Conservation (phyloP, 495 filamentous ascomycete genomes). For the Xylaria curta region DNA sequence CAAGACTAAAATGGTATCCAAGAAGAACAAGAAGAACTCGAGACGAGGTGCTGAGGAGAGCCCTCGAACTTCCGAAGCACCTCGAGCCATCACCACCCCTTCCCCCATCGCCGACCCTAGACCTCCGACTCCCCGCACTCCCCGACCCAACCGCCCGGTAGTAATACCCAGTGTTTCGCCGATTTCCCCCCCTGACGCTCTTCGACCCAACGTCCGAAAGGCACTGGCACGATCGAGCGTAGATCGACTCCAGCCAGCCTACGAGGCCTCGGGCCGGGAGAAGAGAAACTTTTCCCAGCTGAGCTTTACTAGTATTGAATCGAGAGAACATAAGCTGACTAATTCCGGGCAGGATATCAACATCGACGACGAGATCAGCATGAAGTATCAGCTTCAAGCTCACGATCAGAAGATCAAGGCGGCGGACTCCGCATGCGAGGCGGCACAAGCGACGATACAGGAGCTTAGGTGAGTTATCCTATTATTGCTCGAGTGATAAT, state of each 20-base stretch:
- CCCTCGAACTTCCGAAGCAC: conserved; percentile 19
- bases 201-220: conserved; percentile 13
- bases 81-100: conserved; percentile 22
- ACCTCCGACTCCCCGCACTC: conserved; percentile 12
- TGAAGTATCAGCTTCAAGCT: conserved; percentile 27
- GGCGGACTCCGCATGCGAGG: conserved; percentile 26
- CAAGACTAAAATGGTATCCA: conserved; percentile 25
- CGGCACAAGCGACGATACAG: conserved; percentile 27
- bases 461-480: conserved; percentile 26
- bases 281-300: conserved; percentile 14
- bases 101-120: conserved; percentile 17
- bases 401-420: conserved; percentile 25
- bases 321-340: conserved; percentile 20
- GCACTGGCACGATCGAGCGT: conserved; percentile 12
- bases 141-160: conserved; percentile 2
- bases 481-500: conserved; percentile 27
- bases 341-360: conserved; percentile 19
- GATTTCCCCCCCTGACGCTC: conserved; percentile 11
- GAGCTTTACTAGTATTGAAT: conserved; percentile 10
- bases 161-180: conserved; percentile 14
- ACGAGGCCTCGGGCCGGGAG: conserved; percentile 8
- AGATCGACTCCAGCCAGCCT: conserved; percentile 11
- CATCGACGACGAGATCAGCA: conserved; percentile 22
- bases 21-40: conserved; percentile 22
- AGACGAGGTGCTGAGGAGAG: conserved; percentile 24